phyloP scores from a whole-genome alignment of 2,329 filamentous ascomycete genomes.

The Fusarium tuaranense region DNA sequence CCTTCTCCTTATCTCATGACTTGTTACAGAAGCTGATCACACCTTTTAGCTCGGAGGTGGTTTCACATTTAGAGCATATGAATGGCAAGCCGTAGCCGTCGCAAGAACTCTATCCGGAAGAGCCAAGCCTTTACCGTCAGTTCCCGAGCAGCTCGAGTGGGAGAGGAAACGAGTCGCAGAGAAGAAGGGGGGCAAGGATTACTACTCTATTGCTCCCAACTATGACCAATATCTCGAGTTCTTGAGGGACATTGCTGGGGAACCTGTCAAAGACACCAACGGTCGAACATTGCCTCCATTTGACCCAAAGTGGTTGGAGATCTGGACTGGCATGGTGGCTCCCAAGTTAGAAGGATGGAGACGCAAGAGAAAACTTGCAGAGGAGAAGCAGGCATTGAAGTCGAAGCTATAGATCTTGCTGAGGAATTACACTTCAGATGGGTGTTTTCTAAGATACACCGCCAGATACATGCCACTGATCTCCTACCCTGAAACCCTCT shows the following conservation, averaged over 20 bases:
- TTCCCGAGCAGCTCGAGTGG: slow-evolving; percentile 35
- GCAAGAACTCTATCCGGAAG: slow-evolving; percentile 24
- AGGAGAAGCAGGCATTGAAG: slow-evolving; percentile 8
- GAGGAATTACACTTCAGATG: rapidly evolving
- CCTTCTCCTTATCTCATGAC: too few species aligned
- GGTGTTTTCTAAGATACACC: not conserved
- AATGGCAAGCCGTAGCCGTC: slow-evolving; percentile 37
- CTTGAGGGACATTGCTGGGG: slow-evolving; percentile 22
- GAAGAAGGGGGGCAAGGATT: slow-evolving; percentile 35
- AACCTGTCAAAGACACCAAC: slow-evolving; percentile 20
- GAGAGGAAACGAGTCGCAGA: slow-evolving; percentile 28
- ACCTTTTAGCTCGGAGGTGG: slow-evolving; percentile 25
- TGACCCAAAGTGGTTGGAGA: slow-evolving; percentile 30
- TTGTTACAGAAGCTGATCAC: not conserved
- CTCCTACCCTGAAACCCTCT: not conserved
- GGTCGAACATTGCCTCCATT: slow-evolving; percentile 24
- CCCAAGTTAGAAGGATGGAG: slow-evolving; percentile 26
- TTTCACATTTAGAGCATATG: slow-evolving; percentile 39
- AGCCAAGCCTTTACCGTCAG: slow-evolving; percentile 17
- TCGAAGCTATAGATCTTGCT: not conserved
- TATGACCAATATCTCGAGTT: slow-evolving; percentile 33
- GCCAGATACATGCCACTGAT: slow-evolving; percentile 5
- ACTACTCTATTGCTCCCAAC: slow-evolving; percentile 34
- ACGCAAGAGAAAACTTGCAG: slow-evolving; percentile 27
- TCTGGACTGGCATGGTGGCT: slow-evolving; percentile 28